Evolutionary conservation across 306 rosid species (phyloP), one percentile per base, ranked within the genome.

Genomic region (Leucaena leucocephala): DNA sequence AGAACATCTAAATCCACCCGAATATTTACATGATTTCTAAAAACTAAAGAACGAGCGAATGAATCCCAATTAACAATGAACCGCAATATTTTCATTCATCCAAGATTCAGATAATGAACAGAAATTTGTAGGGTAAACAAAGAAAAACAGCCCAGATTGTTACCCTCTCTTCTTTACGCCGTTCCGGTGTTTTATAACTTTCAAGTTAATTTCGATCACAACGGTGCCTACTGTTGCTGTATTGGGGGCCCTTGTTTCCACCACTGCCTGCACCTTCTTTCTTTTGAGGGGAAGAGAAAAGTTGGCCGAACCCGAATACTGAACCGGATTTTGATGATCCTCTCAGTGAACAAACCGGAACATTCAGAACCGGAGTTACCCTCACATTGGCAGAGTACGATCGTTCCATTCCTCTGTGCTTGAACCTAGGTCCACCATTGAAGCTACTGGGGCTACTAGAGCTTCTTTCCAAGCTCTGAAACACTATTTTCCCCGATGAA

Each of bases 381-480:
- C 99, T 84, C 1, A 95, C 99, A 58, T 93, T 93, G 8, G 96
- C 98, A 0, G 99, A 95, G 82, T 95, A 93, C 0, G 98, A 95
- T n/a, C 99, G 87, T 77, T 95, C 99, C 98, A 91, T 93, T 12
- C 98, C 98, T 12, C 99, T 85, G 67, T 89, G 88, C 82, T 96
- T 96, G 75, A 85, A 83, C 42, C 91, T 82, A 0, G 98, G 98
- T 5, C 97, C 99, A 33, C 99, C 98, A 39, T 90, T 91, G 85
- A 96, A 96, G 82, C 90, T 91, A 49, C 99, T 90, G 1, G 99
- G 99, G 34, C 97, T 91, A 70, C 99, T 96, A 6, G 99, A 96
- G 86, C 99, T 96, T 43, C 99, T 81, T 48, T 96, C 98, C 63
- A 96, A 68, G 84, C 97, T 96, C 65, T 93, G 98, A 69, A 96